phyloP scores from a whole-genome alignment of 83 land plant species.

The Diphasiastrum complanatum region DNA sequence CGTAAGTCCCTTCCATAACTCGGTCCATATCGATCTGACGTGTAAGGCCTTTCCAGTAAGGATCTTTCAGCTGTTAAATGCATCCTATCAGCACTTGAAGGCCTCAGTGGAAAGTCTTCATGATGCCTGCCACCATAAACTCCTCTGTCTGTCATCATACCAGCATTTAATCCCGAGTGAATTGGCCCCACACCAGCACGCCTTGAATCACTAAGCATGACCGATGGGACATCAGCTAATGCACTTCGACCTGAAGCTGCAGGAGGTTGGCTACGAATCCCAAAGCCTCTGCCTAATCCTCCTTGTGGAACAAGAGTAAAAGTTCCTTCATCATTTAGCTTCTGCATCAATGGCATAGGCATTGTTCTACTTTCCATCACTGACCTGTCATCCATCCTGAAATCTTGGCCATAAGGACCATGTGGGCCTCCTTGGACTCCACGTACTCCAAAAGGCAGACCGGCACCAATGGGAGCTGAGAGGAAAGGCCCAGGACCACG shows the following conservation, averaged over 20 bases:
- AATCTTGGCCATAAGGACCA: conserved; percentile 59
- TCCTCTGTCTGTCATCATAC: too few relatives aligned
- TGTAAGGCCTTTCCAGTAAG: conserved; percentile 16
- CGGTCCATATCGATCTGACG: too few relatives aligned
- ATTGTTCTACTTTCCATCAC: conserved; percentile 40
- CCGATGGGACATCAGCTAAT: conserved; percentile 26
- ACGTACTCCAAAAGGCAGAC: conserved; percentile 25
- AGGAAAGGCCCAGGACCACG: conserved; percentile 46
- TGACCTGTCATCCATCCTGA: conserved; percentile 57
- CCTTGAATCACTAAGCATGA: too few relatives aligned
- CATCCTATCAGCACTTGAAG: conserved; percentile 15
- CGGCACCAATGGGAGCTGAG: conserved; percentile 35
- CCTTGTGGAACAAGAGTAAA: conserved; percentile 85
- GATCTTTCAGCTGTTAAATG: conserved; percentile 19
- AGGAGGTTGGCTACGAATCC: conserved; percentile 45
- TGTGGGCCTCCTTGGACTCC: conserved; percentile 24
- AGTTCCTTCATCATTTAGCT: conserved; percentile 50
- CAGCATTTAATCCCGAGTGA: too few relatives aligned
- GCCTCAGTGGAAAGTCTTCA: too few relatives aligned
- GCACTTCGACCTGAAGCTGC: conserved; percentile 23
- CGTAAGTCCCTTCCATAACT: too few relatives aligned
- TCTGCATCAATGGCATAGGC: conserved; percentile 57
- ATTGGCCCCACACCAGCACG: too few relatives aligned
- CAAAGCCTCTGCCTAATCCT: conserved; percentile 67
- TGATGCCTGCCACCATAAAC: too few relatives aligned